These are phyloP conservation scores for Chrysanthemum lavandulifolium DNA, from an alignment of 129 eudicot species.

Conservation along the genomic window DNA sequence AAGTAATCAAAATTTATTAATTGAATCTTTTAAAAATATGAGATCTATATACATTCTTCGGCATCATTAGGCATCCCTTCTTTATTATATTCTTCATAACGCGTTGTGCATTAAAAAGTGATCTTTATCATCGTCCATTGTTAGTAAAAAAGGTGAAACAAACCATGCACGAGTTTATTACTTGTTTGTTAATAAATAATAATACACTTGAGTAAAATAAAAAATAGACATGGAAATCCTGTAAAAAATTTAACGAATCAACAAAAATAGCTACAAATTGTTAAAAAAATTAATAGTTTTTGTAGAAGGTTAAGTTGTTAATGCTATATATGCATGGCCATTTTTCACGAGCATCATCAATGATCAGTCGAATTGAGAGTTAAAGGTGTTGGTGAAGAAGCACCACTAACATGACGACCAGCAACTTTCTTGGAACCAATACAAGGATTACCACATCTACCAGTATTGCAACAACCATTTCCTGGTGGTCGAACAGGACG, in stretches of 20 bases:
- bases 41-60: too few relatives aligned
- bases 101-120: too few relatives aligned
- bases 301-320: neutral
- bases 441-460: conserved; percentile 21
- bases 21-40: too few relatives aligned
- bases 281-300: neutral
- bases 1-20: too few relatives aligned
- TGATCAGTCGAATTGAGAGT: conserved; percentile 3
- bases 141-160: neutral
- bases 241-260: neutral
- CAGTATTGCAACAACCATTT: conserved; percentile 22
- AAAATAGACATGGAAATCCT: neutral
- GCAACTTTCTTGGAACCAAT: conserved; percentile 11
- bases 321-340: conserved; percentile 1
- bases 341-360: neutral
- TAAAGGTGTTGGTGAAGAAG: conserved; percentile 2
- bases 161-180: neutral
- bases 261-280: neutral
- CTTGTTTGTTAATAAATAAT: neutral
- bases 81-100: too few relatives aligned
- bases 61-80: too few relatives aligned
- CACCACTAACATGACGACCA: neutral
- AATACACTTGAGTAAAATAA: neutral
- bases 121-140: too few relatives aligned
- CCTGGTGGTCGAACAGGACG: conserved; percentile 14